These are phyloP conservation scores for Puccinia hordei DNA, from an alignment of 1,284 basidiomycete genomes.

Conservation along the genomic window DNA sequence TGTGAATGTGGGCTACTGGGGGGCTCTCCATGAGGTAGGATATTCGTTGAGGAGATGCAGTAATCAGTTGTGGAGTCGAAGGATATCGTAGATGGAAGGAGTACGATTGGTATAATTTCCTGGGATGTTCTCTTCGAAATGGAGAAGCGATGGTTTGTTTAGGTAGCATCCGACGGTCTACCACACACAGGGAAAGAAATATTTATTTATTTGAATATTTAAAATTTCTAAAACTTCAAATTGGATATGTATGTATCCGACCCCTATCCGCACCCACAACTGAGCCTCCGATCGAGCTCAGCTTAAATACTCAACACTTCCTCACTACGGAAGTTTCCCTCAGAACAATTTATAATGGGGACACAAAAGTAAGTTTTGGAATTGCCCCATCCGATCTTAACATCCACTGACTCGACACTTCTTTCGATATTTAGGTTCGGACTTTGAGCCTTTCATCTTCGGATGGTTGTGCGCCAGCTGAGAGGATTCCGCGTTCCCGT, in stretches of 20 bases:
- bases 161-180: too few relatives aligned
- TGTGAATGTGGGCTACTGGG: conserved; percentile 26
- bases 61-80: too few relatives aligned
- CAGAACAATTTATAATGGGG: conserved; percentile 43
- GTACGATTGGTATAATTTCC: too few relatives aligned
- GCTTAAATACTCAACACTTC: not conserved
- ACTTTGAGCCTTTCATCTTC: conserved; percentile 34
- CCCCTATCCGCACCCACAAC: conserved; percentile 11
- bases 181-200: too few relatives aligned
- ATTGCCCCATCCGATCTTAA: not conserved
- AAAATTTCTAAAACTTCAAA: too few relatives aligned
- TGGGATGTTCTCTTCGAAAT: too few relatives aligned
- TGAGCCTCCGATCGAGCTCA: not conserved
- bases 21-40: not conserved
- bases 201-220: too few relatives aligned
- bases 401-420: not conserved
- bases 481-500: conserved; percentile 46
- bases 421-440: not conserved
- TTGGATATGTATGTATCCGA: not conserved
- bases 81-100: too few relatives aligned
- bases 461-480: conserved; percentile 14
- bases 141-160: too few relatives aligned
- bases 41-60: too few relatives aligned
- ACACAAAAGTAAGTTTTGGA: conserved; percentile 30
- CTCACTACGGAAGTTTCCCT: not conserved